Conservation (phyloP, 2,329 filamentous ascomycete genomes). For the Pleomassaria siparia region DNA sequence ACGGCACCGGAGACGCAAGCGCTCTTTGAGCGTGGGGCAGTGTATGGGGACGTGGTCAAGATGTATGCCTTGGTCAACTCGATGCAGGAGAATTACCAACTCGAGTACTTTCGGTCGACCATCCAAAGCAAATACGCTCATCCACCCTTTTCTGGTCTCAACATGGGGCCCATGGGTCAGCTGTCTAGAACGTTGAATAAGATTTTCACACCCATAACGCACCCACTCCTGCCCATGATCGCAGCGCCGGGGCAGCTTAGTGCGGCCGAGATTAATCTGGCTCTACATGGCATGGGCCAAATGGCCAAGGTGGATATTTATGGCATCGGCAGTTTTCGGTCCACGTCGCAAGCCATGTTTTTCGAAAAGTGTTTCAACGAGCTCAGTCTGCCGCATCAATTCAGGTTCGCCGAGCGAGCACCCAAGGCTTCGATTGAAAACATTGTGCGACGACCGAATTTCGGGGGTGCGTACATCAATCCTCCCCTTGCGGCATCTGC, state of each 20-base stretch:
- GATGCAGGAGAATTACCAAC: slow-evolving; percentile 84
- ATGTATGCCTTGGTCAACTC: slow-evolving; percentile 85
- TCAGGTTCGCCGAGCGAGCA: slow-evolving; percentile 72
- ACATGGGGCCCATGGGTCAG: slow-evolving; percentile 86
- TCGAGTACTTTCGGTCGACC: slow-evolving; percentile 83
- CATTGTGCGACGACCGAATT: slow-evolving; percentile 71
- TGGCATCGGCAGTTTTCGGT: slow-evolving; percentile 71
- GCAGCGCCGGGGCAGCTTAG: slow-evolving; percentile 85
- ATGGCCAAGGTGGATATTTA: slow-evolving; percentile 79
- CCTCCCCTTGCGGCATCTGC: slow-evolving; percentile 62
- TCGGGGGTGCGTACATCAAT: slow-evolving; percentile 80
- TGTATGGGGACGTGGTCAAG: slow-evolving; percentile 83
- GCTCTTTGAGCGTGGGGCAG: slow-evolving; percentile 70
- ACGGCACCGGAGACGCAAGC: slow-evolving; percentile 70
- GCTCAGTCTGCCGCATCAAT: slow-evolving; percentile 81
- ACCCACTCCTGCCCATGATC: slow-evolving; percentile 79
- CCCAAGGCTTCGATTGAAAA: slow-evolving; percentile 68
- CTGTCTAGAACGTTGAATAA: slow-evolving; percentile 78
- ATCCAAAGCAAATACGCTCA: slow-evolving; percentile 70
- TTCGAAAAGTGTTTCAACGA: slow-evolving; percentile 68
- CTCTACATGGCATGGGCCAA: slow-evolving; percentile 76
- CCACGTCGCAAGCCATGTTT: slow-evolving; percentile 78
- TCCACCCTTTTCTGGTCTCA: slow-evolving; percentile 78
- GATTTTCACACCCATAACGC: slow-evolving; percentile 85
- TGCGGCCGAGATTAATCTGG: slow-evolving; percentile 80